phyloP scores from a whole-genome alignment of 805 yeast species.

The Barnettozyma populi region DNA sequence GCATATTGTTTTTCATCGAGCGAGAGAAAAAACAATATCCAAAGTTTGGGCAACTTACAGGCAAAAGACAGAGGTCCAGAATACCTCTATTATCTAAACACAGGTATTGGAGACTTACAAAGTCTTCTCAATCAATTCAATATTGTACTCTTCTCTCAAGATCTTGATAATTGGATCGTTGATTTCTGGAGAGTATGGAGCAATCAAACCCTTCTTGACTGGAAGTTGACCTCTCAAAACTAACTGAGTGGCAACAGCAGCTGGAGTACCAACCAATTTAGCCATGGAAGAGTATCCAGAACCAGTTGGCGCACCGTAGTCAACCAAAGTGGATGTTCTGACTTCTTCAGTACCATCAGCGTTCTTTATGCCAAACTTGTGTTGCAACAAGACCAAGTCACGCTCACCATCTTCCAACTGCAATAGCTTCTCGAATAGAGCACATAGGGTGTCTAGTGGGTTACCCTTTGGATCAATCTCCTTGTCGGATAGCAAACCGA shows the following conservation, averaged over 20 bases:
- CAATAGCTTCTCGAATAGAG: constrained; percentile 91
- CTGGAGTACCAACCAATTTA: constrained; percentile 95
- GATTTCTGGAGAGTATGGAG: constrained; percentile 88
- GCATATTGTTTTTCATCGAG: neutral
- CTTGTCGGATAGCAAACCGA: constrained; percentile 80
- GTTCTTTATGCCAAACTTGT: constrained; percentile 96
- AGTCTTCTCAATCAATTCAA: constrained; percentile 85
- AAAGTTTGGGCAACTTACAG: no score
- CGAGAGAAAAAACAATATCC: neutral
- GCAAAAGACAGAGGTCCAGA: neutral
- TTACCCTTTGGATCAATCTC: constrained; percentile 84
- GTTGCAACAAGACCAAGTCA: constrained; percentile 92
- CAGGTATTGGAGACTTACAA: constrained; percentile 10
- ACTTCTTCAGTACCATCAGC: constrained; percentile 86
- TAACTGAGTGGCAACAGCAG: constrained; percentile 90
- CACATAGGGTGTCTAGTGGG: constrained; percentile 94
- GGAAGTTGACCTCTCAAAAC: constrained; percentile 71
- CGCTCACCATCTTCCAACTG: constrained; percentile 95
- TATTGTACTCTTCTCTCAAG: constrained; percentile 84
- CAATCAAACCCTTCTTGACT: constrained; percentile 77
- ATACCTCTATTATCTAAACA: neutral
- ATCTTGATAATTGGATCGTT: constrained; percentile 88
- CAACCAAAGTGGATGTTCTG: constrained; percentile 93
- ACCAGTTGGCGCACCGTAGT: constrained; percentile 76
- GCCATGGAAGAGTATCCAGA: constrained; percentile 98